Conservation (phyloP, 169 alveolate genomes). For the Theileria equi region DNA sequence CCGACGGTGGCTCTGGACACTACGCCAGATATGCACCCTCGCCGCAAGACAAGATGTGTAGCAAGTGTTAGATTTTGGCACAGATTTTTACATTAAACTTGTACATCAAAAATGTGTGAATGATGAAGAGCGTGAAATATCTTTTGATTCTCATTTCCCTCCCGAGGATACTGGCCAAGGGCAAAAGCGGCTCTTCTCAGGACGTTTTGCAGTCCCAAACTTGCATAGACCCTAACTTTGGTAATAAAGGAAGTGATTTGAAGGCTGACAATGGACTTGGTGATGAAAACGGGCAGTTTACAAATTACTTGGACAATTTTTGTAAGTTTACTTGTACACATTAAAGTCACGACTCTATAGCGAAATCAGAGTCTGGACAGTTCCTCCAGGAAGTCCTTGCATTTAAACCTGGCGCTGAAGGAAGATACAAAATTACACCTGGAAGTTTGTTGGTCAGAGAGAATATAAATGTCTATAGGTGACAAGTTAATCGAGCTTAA, state of each 20-base stretch:
- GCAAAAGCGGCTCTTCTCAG: conserved; percentile 11
- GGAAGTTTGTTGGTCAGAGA: too few species aligned
- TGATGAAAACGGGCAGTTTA: conserved; percentile 3
- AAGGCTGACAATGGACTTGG: background rate
- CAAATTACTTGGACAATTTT: background rate
- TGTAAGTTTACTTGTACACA: background rate
- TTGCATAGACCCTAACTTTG: background rate
- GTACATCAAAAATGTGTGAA: background rate
- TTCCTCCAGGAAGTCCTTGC: background rate
- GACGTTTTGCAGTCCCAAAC: conserved; percentile 5
- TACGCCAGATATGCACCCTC: too few species aligned
- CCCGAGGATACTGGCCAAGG: background rate
- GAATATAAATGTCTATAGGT: background rate
- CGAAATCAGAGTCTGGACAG: conserved; percentile 10
- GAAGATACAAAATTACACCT: too few species aligned
- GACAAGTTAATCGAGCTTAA: too few species aligned
- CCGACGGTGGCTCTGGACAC: too few species aligned
- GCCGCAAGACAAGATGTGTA: too few species aligned
- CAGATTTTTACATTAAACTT: too few species aligned
- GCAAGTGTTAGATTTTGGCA: too few species aligned
- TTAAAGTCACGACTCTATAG: background rate
- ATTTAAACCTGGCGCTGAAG: background rate
- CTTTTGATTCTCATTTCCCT: background rate
- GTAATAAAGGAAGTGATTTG: conserved; percentile 6
- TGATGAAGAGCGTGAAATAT: background rate